Evolutionary conservation across 2,329 filamentous ascomycete species (phyloP).

Genomic region (Periconia macrospinosa): DNA sequence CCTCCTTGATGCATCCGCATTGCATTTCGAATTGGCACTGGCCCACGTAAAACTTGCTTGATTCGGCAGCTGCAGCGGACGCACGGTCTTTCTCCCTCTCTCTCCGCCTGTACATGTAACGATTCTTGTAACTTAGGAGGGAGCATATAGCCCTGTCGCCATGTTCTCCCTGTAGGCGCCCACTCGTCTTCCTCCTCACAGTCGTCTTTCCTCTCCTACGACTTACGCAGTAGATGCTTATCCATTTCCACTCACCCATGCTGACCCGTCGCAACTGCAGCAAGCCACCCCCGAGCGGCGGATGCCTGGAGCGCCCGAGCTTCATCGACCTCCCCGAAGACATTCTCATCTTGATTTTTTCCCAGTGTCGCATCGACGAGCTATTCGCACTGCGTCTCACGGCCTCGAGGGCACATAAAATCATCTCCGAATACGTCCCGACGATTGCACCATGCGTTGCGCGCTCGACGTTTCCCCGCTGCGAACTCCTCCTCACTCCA

Average conservation of each 20-base stretch:
- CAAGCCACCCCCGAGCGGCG: slow-evolving; percentile 2
- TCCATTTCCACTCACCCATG: not conserved
- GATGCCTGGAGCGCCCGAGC: not conserved
- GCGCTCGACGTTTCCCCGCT: slow-evolving; percentile 26
- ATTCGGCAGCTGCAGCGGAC: not conserved
- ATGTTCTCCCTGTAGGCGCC: not conserved
- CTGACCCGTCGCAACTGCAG: slow-evolving; percentile 1
- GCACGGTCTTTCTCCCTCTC: not conserved
- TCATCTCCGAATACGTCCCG: slow-evolving; percentile 28
- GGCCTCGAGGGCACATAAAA: slow-evolving; percentile 16
- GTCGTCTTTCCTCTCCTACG: not conserved
- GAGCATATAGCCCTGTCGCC: not conserved
- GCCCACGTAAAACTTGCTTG: not conserved
- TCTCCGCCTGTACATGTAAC: not conserved
- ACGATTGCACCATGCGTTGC: slow-evolving; percentile 32
- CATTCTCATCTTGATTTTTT: slow-evolving; percentile 32
- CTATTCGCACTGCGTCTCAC: slow-evolving; percentile 25
- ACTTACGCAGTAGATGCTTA: not conserved
- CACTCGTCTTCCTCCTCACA: not conserved
- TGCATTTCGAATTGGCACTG: too few relatives aligned
- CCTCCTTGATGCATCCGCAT: too few relatives aligned
- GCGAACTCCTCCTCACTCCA: slow-evolving; percentile 18
- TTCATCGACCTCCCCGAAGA: slow-evolving; percentile 30
- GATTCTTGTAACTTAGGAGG: too few relatives aligned
- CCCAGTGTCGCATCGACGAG: slow-evolving; percentile 31